phyloP scores from a whole-genome alignment of 1,139 yeast species.

The Casaregolazyma suthepensis region DNA sequence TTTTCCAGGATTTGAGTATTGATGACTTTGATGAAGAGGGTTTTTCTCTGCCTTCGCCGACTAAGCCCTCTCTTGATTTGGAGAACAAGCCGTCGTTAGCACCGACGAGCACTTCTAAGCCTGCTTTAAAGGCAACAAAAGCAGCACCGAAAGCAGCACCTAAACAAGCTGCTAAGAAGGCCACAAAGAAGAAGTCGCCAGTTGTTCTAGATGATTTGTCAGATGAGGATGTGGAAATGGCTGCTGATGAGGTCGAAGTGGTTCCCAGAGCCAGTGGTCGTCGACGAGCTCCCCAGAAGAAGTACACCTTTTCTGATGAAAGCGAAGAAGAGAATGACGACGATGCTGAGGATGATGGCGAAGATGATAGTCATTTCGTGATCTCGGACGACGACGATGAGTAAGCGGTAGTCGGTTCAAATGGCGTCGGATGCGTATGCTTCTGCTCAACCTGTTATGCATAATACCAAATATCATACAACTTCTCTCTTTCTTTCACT shows the following conservation, averaged over 20 bases:
- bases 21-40: background rate
- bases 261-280: background rate
- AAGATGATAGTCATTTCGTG: background rate
- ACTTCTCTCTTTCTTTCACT: background rate
- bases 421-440: background rate
- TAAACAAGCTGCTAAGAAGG: conserved; percentile 13
- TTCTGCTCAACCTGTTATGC: background rate
- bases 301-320: background rate
- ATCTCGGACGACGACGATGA: background rate
- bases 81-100: background rate
- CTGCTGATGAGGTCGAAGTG: conserved; percentile 3
- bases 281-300: background rate
- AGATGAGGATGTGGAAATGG: conserved; percentile 11
- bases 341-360: background rate
- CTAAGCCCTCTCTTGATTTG: conserved; percentile 9
- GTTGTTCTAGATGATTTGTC: conserved; percentile 9
- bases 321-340: background rate
- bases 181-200: conserved; percentile 8
- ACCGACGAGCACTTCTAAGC: conserved; percentile 1
- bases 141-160: conserved; percentile 8
- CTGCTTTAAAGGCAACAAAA: conserved; percentile 5
- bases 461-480: background rate
- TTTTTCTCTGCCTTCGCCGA: background rate
- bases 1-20: background rate
- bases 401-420: too few relatives aligned